Percentiles rank a stretch among this genome's conserved stretches.
Conservation (phyloP, 2,329 filamentous ascomycete species). For the Cadophora luteo-olivacea region DNA sequence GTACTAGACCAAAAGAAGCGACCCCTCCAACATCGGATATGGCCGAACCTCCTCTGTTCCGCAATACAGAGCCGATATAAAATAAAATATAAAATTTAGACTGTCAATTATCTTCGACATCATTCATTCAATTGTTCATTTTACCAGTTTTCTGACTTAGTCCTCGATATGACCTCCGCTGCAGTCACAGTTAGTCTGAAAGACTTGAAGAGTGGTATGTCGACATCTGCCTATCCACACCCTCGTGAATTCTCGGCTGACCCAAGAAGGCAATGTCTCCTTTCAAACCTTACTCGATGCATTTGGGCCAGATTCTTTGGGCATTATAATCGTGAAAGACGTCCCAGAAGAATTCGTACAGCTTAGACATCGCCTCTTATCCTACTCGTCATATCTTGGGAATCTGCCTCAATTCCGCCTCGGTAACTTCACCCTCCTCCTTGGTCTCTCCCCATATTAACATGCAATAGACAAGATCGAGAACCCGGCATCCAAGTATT, state of each 20-base stretch:
- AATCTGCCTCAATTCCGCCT: constrained; percentile 77
- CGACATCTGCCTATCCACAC: background rate
- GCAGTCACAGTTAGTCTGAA: constrained; percentile 62
- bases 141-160: background rate
- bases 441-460: constrained; percentile 22
- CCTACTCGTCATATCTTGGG: constrained; percentile 87
- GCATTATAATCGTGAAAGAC: constrained; percentile 92
- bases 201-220: constrained; percentile 63
- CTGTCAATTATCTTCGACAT: background rate
- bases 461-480: constrained; percentile 58
- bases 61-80: constrained; percentile 13
- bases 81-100: background rate
- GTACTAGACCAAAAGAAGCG: constrained; percentile 22
- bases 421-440: constrained; percentile 54
- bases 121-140: constrained; percentile 6
- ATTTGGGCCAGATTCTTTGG: constrained; percentile 88
- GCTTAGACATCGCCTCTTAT: constrained; percentile 78
- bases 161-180: constrained; percentile 34
- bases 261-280: constrained; percentile 64
- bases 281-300: constrained; percentile 76
- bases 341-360: constrained; percentile 74
- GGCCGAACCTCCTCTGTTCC: constrained; percentile 20
- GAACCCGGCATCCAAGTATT: constrained; percentile 66
- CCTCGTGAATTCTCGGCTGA: constrained; percentile 27
- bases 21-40: constrained; percentile 21